Base-by-base conservation (phyloP, 2,329 filamentous ascomycete genomes). In the Clonostachys byssicola region DNA sequence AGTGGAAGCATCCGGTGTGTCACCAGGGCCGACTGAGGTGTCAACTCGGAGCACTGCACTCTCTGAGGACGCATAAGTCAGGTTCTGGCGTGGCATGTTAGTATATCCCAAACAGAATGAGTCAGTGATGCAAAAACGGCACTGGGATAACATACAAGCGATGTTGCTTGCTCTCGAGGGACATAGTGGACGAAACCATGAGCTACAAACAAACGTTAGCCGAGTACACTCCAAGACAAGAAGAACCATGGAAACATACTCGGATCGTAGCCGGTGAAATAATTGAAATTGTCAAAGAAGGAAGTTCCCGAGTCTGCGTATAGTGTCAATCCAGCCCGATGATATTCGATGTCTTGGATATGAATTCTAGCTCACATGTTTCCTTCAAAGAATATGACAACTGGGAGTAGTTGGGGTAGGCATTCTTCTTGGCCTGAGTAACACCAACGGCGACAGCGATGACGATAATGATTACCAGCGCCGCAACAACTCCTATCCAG, bases 41-140 rank as follows among this genome's bases (percentile, higher is more conserved):
- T 87, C 83, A 44, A 87, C 83, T 40, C 67, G 71, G 33, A 88
- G 60, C 16, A 86, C 56, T 10, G 81, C 82, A 0, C 77, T 71
- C 38, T 65, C 63, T 2, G 68, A 55, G 2, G 75, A 73, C 6
- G 81, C 78, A 54, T 79, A 80, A 1, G 85, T 87, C 34, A 88
- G 72, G 63, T 88, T 88, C 75, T 79, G 17, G 44, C 8, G 33
- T 42, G 43, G 44, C 50, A 42, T 16, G 43, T 43, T 13, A 9
- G 23, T 10, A 30, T 30, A 2, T 30, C 5, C 40, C 14, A 36
- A 12, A 7, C 8, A 10, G 23, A 30, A 30, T 8, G 13, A 14
- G 23, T 30, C 4, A 30, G 23, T 30, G 23, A 10, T 30, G 9
- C 23, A 30, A 12, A 12, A 16, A 30, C 40, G 4, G n/a, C 6